These are phyloP conservation scores for Sistotremastrum niveocremeum DNA, from an alignment of 768 basidiomycete species.

Conservation along the genomic window DNA sequence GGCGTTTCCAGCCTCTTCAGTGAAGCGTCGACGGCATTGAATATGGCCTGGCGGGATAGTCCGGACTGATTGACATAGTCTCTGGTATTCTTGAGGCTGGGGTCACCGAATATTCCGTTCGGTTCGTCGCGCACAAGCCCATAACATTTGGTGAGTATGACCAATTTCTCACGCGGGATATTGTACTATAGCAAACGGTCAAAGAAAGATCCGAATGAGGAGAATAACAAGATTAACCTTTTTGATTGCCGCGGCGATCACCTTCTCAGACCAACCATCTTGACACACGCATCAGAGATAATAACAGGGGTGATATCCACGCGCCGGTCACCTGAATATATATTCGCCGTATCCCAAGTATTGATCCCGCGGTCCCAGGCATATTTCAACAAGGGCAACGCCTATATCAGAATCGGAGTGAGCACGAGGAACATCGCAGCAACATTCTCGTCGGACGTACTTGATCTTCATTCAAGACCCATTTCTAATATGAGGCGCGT, in stretches of 20 bases:
- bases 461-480: slow-evolving; percentile 8
- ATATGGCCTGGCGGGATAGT: slow-evolving; percentile 23
- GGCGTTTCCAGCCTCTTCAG: slow-evolving; percentile 2
- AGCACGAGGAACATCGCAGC: not conserved
- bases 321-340: slow-evolving; percentile 12
- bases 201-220: not conserved
- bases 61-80: slow-evolving; percentile 20
- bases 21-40: slow-evolving; percentile 17
- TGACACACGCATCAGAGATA: not conserved
- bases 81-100: slow-evolving; percentile 3
- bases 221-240: slow-evolving; percentile 15
- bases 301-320: too few species aligned
- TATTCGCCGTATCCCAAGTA: slow-evolving; percentile 27
- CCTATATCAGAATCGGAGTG: slow-evolving; percentile 3
- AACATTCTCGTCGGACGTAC: too few species aligned
- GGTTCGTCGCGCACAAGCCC: too few species aligned
- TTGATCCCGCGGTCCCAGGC: slow-evolving; percentile 29
- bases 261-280: slow-evolving; percentile 22
- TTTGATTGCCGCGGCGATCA: slow-evolving; percentile 25
- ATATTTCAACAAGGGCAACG: slow-evolving; percentile 21
- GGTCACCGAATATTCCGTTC: not conserved
- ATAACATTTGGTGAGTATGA: slow-evolving; percentile 4
- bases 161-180: slow-evolving; percentile 7
- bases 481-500: slow-evolving; percentile 8
- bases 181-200: slow-evolving; percentile 2